Base-by-base conservation (phyloP, 176 grass and related monocot species). In the Oryza australiensis region DNA sequence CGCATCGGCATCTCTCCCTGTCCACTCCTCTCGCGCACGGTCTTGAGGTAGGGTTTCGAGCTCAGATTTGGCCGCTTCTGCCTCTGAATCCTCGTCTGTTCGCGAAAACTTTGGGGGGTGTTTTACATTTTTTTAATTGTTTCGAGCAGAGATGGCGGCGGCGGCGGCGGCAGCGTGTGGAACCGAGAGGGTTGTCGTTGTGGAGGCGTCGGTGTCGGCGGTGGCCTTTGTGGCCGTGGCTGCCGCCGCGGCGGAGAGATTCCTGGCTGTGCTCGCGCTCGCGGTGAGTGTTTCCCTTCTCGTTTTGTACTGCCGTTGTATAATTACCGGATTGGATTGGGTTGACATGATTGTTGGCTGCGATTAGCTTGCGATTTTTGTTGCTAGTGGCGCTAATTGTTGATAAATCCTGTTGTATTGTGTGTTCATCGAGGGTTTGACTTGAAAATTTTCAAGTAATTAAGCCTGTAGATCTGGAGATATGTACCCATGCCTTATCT, bases 221-320 rank as follows among this genome's bases (percentile, higher is more conserved):
- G 69, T 15, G 27, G 75, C 81, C 10, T 62, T 24, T 26, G 49
- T 80, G 15, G 24, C 60, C 42, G 34, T 12, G 55, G 73, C 38
- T 26, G 28, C 83, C 7, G 67, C 49, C 1, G 68, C 81, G 3
- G 62, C 79, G 5, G 73, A 82, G 79, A 82, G 79, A 62, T 63
- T 64, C n/a, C 59, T 90, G 16, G 29, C 62, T 66, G 33, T 86
- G 24, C 79, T 86, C 68, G 74, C 74, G 26, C 83, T 90, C 27
- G 79, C 79, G 74, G 88, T 90, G 30, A 86, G 84, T 65, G 1
- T 43, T 42, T 26, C 37, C 7, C n/a, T 13, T 6, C 53, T 3
- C 64, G 20, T 9, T 7, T 24, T 9, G 38, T 3, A 20, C 3
- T 75, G 34, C 14, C 27, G 62, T 55, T 10, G 32, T 37, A 32